A percentile compares a stretch with the other conserved stretches of the same genome.
These are phyloP conservation scores for Gossypium stocksii DNA, from an alignment of 345 rosid species.

Conservation along the genomic window DNA sequence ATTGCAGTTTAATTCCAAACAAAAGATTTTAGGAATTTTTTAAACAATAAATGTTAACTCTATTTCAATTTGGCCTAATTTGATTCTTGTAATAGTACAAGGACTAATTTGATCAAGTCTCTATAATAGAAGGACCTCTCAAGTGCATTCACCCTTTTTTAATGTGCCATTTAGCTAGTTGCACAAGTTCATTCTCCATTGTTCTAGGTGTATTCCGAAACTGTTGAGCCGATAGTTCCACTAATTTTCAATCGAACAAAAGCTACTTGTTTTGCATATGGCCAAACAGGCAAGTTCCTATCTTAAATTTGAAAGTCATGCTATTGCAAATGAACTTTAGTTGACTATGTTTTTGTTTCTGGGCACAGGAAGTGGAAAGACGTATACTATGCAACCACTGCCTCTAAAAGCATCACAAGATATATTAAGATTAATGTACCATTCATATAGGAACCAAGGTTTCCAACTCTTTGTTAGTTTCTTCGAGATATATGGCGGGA, in stretches of 20 bases:
- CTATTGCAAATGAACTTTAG: background rate
- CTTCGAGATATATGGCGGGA: slow-evolving; percentile 71
- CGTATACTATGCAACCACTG: slow-evolving; percentile 49
- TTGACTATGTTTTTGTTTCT: background rate
- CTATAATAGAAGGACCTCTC: too few species aligned
- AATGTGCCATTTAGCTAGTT: background rate
- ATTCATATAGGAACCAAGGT: slow-evolving; percentile 41
- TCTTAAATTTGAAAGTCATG: background rate
- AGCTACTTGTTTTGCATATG: slow-evolving; percentile 5
- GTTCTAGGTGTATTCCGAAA: slow-evolving; percentile 5
- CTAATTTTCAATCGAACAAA: slow-evolving; percentile 6
- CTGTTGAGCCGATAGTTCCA: background rate
- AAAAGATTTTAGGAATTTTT: too few species aligned
- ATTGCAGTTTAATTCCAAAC: too few species aligned
- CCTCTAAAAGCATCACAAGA: slow-evolving; percentile 8
- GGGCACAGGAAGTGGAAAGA: slow-evolving; percentile 61
- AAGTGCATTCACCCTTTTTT: too few species aligned
- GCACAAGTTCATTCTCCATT: background rate
- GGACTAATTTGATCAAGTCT: too few species aligned
- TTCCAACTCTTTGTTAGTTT: slow-evolving; percentile 57
- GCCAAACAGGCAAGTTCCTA: background rate
- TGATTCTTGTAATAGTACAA: too few species aligned
- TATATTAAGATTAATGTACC: background rate
- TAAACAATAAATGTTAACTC: too few species aligned
- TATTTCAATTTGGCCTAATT: too few species aligned